Base-by-base conservation (phyloP, 805 yeast genomes). In the Nakazawaea ishiwadae region DNA sequence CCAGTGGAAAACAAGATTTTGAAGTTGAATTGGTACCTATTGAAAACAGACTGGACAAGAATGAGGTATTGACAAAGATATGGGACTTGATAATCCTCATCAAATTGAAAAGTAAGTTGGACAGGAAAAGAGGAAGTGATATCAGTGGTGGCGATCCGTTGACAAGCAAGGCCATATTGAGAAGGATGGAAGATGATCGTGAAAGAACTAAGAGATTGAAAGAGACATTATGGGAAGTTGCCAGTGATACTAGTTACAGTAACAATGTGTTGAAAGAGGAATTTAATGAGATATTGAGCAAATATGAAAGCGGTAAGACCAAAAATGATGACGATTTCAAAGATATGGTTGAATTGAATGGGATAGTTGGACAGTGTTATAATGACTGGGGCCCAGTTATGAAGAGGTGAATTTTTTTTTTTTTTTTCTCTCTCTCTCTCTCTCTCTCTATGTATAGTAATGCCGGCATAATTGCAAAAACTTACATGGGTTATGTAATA, bases 101-200 rank as follows among this genome's bases (percentile, higher is more conserved):
- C 48, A 68, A 72, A 46, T 63, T 65, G 40, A 77, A 73, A 50
- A 69, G 78, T 36, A 77, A 71, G 48, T 75, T 72, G 48, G 79
- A 76, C 45, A 50, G 79, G 31, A 49, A 71, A 42, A 60, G 70
- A 14, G 63, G 72, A 42, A 59, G 53, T 24, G 62, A 65, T 47
- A 24, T 31, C 52, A 41, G 51, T 54, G 55, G 59, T 60, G 47
- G 48, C 47, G 48, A 51, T 56, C 37, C 58, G 40, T 41, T 27
- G 32, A 15, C 12, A 15, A 39, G 21, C 15, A 55, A 77, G 35
- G 87, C 82, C 49, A 78, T 85, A 14, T 56, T 88, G 14, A 71
- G 77, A 28, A 66, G 98, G 45, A 88, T 91, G 81, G 97, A 91
- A 56, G 90, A 83, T 47, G 98, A 91, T 57, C 68, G 99, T 50